A percentile compares a stretch with the other conserved stretches of the same genome.
phyloP scores from a whole-genome alignment of 2,329 filamentous ascomycete species.

The Ascocoryne sarcoides region DNA sequence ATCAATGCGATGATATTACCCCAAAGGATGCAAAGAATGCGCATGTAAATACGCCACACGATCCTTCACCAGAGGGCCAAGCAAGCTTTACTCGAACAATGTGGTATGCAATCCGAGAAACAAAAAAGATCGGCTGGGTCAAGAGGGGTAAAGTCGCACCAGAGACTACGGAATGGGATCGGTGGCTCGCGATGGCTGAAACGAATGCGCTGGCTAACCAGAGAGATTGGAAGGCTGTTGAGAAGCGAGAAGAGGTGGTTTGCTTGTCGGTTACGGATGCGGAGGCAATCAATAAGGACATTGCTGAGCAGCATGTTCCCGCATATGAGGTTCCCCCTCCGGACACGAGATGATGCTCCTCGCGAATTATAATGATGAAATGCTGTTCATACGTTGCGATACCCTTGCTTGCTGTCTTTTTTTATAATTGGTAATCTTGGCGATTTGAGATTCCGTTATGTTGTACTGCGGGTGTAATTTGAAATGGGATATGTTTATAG shows the following conservation, averaged over 20 bases:
- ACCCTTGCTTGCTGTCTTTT: too few species aligned
- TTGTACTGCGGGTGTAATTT: too few species aligned
- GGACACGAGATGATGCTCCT: too few species aligned
- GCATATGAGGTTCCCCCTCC: constrained; percentile 18
- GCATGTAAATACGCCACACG: constrained; percentile 26
- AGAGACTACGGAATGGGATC: constrained; percentile 41
- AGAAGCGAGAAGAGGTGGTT: constrained; percentile 41
- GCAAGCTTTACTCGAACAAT: constrained; percentile 47
- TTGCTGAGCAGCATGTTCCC: constrained; percentile 21
- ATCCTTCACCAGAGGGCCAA: constrained; percentile 31
- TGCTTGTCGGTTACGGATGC: constrained; percentile 7
- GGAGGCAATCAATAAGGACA: constrained; percentile 6
- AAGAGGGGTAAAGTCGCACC: constrained; percentile 43
- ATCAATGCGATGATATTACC: constrained; percentile 36
- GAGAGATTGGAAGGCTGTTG: constrained; percentile 38
- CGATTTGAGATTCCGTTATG: too few species aligned
- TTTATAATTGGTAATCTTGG: too few species aligned
- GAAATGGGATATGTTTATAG: too few species aligned
- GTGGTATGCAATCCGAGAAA: constrained; percentile 51
- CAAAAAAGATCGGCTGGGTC: constrained; percentile 44
- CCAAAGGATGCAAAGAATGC: constrained; percentile 33
- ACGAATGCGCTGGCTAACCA: constrained; percentile 29
- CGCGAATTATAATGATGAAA: too few species aligned
- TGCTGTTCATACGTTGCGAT: too few species aligned
- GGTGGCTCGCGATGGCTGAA: constrained; percentile 44